A percentile compares a stretch with the other conserved stretches of the same genome.
Evolutionary conservation across 2,329 filamentous ascomycete genomes (phyloP).

Genomic region (Emericellopsis cladophorae): DNA sequence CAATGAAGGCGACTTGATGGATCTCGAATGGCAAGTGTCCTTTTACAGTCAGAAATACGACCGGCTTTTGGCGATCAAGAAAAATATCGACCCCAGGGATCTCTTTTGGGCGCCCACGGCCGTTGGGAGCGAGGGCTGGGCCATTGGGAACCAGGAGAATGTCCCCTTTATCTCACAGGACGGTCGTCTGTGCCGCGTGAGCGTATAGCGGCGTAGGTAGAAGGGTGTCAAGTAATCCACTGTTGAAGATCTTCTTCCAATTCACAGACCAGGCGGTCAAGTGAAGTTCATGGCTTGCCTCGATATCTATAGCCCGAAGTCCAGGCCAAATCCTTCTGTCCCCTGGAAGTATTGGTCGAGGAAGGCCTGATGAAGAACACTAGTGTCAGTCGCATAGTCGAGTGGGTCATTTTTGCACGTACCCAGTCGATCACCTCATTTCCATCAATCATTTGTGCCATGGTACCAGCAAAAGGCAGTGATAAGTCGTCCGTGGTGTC

Average conservation of each 20-base stretch:
- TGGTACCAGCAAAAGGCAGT: background rate
- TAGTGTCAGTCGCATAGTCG: background rate
- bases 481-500: background rate
- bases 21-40: constrained; percentile 14
- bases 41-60: constrained; percentile 16
- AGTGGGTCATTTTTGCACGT: constrained; percentile 1
- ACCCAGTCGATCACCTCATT: constrained; percentile 11
- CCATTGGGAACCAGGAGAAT: constrained; percentile 3
- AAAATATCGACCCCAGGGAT: constrained; percentile 14
- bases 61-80: constrained; percentile 14
- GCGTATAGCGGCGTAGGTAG: too few species aligned
- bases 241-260: too few species aligned
- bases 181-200: too few species aligned
- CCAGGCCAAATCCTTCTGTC: background rate
- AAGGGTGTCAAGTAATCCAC: too few species aligned
- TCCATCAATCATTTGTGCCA: constrained; percentile 3
- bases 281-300: too few species aligned
- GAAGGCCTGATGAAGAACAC: background rate
- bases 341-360: constrained; percentile 5
- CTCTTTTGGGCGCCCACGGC: constrained; percentile 16
- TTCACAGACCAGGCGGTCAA: too few species aligned
- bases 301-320: background rate
- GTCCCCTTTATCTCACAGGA: too few species aligned
- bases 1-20: constrained; percentile 18
- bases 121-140: constrained; percentile 14